phyloP scores from a whole-genome alignment of 1,284 basidiomycete species.

The Microbotryum violaceum region DNA sequence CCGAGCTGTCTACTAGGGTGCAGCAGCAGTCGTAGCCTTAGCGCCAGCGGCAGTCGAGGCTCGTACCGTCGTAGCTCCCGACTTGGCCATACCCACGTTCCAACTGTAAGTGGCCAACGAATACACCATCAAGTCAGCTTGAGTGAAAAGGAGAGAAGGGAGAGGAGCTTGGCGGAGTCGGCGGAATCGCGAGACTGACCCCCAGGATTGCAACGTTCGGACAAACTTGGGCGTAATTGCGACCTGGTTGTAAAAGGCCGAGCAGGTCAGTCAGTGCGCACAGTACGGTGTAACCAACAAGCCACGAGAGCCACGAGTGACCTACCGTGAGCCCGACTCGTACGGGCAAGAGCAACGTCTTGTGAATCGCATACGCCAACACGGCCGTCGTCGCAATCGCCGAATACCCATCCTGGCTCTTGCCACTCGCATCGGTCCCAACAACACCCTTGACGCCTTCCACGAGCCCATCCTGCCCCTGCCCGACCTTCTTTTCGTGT shows the following conservation, averaged over 20 bases:
- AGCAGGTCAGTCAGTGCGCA: background rate
- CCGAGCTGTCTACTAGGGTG: too few relatives aligned
- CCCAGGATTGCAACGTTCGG: constrained; percentile 19
- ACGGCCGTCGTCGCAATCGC: constrained; percentile 84
- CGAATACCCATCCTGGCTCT: constrained; percentile 9
- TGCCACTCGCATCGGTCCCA: background rate
- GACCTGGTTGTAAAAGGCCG: background rate
- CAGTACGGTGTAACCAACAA: background rate
- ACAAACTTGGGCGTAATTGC: constrained; percentile 26
- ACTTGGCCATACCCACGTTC: constrained; percentile 17
- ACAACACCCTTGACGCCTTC: background rate
- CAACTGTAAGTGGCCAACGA: constrained; percentile 8
- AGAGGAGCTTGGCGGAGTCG: background rate
- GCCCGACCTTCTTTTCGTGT: background rate
- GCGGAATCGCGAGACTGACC: constrained; percentile 9
- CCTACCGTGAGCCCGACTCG: constrained; percentile 81
- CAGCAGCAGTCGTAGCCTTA: too few relatives aligned
- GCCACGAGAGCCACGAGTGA: constrained; percentile 72
- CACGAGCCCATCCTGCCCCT: background rate
- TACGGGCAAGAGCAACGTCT: constrained; percentile 84
- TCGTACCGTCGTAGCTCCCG: background rate
- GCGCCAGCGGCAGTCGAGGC: too few relatives aligned
- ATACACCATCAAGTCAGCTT: background rate
- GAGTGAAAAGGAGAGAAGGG: background rate
- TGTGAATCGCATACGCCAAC: constrained; percentile 91